A percentile compares a stretch with the other conserved stretches of the same genome.
Evolutionary conservation across 2,329 filamentous ascomycete species (phyloP).

Genomic region (Grosmannia penicillata): DNA sequence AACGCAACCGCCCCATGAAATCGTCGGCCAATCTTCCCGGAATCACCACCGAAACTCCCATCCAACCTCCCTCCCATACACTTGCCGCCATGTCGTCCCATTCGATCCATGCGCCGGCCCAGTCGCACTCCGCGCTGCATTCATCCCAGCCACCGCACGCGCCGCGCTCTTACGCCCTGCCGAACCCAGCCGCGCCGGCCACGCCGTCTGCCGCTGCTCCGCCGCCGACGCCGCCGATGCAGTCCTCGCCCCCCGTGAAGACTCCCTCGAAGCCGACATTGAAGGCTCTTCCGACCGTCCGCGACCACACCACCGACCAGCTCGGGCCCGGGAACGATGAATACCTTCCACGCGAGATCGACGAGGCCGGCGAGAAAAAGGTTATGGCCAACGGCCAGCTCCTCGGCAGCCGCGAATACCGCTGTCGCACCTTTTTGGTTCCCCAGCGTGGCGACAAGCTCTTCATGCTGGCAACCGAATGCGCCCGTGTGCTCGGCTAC

Average conservation of each 20-base stretch:
- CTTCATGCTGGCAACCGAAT: constrained; percentile 98
- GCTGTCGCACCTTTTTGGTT: constrained; percentile 85
- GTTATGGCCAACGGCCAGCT: constrained; percentile 72
- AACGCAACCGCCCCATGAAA: constrained; percentile 51
- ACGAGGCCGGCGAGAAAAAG: constrained; percentile 90
- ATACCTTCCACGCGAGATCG: constrained; percentile 84
- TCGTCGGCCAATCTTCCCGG: constrained; percentile 27
- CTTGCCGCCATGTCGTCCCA: constrained; percentile 9
- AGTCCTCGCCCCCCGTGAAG: constrained; percentile 50
- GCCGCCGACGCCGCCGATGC: constrained; percentile 21
- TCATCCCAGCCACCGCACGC: background rate
- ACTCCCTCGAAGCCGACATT: constrained; percentile 72
- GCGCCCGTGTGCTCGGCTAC: constrained; percentile 83
- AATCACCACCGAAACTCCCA: constrained; percentile 40
- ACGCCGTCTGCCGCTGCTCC: constrained; percentile 24
- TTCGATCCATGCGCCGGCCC: constrained; percentile 1
- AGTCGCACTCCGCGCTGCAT: constrained; percentile 3
- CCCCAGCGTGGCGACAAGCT: constrained; percentile 83
- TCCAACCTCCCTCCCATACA: constrained; percentile 12
- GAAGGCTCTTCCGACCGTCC: constrained; percentile 87
- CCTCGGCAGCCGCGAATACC: constrained; percentile 71
- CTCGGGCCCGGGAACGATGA: constrained; percentile 81
- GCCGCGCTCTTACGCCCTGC: constrained; percentile 18
- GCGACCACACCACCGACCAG: constrained; percentile 95
- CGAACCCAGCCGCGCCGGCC: constrained; percentile 13